A percentile compares a stretch with the other conserved stretches of the same genome.
Evolutionary conservation across 202 grass and related monocot species (phyloP).

Genomic region (Sporobolus alterniflorus): DNA sequence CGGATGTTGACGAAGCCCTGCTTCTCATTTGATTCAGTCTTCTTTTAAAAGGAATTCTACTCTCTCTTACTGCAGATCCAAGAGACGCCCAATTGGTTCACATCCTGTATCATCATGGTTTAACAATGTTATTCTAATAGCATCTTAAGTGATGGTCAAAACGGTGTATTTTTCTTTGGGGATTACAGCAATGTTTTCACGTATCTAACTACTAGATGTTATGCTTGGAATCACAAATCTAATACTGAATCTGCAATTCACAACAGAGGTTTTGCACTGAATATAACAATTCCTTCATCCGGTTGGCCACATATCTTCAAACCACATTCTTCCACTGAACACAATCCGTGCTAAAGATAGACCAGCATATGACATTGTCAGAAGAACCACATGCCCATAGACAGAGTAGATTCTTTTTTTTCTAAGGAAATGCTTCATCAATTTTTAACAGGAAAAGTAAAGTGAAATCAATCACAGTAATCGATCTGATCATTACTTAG

Average conservation of each 20-base stretch:
- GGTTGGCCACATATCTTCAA: neutral
- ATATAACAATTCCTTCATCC: neutral
- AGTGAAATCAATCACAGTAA: neutral
- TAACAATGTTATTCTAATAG: neutral
- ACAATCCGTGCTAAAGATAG: neutral
- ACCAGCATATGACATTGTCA: neutral
- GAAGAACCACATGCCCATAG: neutral
- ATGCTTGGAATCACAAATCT: neutral
- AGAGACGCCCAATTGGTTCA: neutral
- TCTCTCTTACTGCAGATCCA: neutral
- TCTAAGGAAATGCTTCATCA: neutral
- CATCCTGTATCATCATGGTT: neutral
- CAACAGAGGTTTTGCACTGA: too few relatives aligned
- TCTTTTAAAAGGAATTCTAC: slow-evolving; percentile 3
- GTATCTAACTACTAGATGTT: neutral
- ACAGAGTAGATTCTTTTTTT: neutral
- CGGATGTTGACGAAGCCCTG: neutral
- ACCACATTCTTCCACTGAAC: neutral
- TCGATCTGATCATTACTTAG: neutral
- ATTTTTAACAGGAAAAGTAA: neutral
- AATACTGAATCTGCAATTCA: neutral
- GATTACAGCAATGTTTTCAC: neutral
- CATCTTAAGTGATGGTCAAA: neutral
- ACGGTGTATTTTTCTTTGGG: neutral
- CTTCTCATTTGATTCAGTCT: neutral